Base-by-base conservation (phyloP, 2,329 filamentous ascomycete genomes). In the Fusarium sambucinum region DNA sequence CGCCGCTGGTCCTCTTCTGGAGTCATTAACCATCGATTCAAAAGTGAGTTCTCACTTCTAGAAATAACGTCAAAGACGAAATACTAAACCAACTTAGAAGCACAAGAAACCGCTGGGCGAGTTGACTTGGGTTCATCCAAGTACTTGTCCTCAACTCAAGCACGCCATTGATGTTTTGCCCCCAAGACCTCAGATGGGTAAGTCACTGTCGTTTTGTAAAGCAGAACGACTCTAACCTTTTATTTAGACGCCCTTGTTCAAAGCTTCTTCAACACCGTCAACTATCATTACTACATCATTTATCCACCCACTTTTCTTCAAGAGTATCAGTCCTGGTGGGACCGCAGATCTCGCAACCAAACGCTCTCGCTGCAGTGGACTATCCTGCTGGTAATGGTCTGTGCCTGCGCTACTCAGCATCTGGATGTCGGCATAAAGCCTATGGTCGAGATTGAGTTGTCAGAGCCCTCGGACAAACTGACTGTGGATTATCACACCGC, bases 251-350 rank as follows among this genome's bases (percentile, higher is more conserved):
- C 71, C 3, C 70, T 80, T 16, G 75, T 80, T 7, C 74, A 80
- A 35, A 78, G 77, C 64, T 80, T 80, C 48, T 68, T 80, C 23
- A 70, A 74, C 51, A 72, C 73, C 23, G 76, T 77, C 61, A 80
- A 80, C 53, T 79, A 73, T 33, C 77, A 79, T 48, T 78, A 78
- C 73, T 80, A 80, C 65, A 77, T 79, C 52, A 72, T 80, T 41
- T 78, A 80, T 50, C 76, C 78, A 1, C 66, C 74, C 1, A 68
- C 66, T 6, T 80, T 80, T 42, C 57, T 78, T 5, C 72, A 75
- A 46, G 77, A 80, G 30, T 80, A 80, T 48, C 68, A 74, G 16
- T 54, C 64, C 19, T 80, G 78, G 78, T 80, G 78, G 76, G 63
- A 69, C 4, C 55, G 67, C 35, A 71, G 75, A 32, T 69, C 68